Evolutionary conservation across 129 eudicot species (phyloP).

Genomic region (Pulicaria dysenterica): DNA sequence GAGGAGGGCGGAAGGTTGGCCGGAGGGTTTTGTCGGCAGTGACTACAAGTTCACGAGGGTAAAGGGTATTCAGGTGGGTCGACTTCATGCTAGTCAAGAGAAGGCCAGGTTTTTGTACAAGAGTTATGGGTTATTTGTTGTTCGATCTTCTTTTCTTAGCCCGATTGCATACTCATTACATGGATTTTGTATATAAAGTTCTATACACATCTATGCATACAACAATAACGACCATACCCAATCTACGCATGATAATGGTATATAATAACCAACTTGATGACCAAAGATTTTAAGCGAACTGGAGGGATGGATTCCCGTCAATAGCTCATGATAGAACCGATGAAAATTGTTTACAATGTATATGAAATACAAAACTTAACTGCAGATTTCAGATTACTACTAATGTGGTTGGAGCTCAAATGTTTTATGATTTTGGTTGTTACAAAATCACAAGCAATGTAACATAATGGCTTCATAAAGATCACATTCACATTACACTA

Average conservation of each 20-base stretch:
- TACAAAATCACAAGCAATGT: conserved; percentile 12
- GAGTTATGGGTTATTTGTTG: too few species aligned
- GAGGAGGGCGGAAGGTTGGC: too few species aligned
- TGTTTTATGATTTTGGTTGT: conserved; percentile 9
- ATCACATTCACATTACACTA: not conserved
- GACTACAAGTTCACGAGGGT: too few species aligned
- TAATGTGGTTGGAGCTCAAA: not conserved
- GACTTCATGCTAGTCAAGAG: too few species aligned
- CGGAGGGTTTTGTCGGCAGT: too few species aligned
- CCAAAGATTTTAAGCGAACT: not conserved
- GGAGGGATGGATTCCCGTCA: not conserved
- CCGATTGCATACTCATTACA: too few species aligned
- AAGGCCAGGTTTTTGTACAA: too few species aligned
- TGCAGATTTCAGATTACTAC: not conserved
- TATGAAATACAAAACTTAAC: not conserved
- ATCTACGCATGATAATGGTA: not conserved
- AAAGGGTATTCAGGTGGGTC: too few species aligned
- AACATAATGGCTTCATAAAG: not conserved
- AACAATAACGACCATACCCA: not conserved
- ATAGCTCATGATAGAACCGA: not conserved
- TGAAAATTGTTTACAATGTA: conserved; percentile 1
- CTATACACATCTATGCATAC: too few species aligned
- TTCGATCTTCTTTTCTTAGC: too few species aligned
- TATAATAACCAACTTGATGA: too few species aligned
- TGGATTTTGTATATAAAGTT: too few species aligned